Evolutionary conservation across 371 early-diverging fungal genomes (phyloP).

Genomic region (Mucor lusitanicus): DNA sequence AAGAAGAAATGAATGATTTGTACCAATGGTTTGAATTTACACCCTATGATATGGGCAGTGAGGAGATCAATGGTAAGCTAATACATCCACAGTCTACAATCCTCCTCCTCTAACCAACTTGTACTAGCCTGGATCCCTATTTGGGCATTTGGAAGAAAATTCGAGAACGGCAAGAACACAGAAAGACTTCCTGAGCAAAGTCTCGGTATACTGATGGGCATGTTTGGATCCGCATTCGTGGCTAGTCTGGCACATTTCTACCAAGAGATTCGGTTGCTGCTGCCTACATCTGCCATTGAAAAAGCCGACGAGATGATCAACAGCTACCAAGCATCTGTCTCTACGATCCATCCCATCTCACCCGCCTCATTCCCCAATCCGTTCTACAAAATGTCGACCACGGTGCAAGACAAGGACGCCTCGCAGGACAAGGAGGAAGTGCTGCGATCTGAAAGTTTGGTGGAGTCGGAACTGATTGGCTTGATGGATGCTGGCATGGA

Average conservation of each 20-base stretch:
- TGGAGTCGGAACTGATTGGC: conserved; percentile 41
- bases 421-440: conserved; percentile 12
- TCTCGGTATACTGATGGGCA: conserved; percentile 59
- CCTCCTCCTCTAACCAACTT: not conserved
- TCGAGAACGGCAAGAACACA: conserved; percentile 59
- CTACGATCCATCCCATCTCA: conserved; percentile 54
- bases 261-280: conserved; percentile 53
- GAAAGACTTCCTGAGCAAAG: conserved; percentile 64
- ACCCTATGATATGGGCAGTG: conserved; percentile 77
- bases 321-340: conserved; percentile 48
- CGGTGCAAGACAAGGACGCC: conserved; percentile 2
- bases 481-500: conserved; percentile 78
- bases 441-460: conserved; percentile 20
- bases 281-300: conserved; percentile 32
- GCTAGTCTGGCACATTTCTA: conserved; percentile 68
- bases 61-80: conserved; percentile 64
- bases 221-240: conserved; percentile 69
- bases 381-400: conserved; percentile 34
- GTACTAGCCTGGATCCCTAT: conserved; percentile 71
- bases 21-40: conserved; percentile 85
- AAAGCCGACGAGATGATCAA: conserved; percentile 43
- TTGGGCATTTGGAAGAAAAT: conserved; percentile 76
- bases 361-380: conserved; percentile 62
- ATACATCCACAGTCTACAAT: no score
- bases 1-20: conserved; percentile 2